These are phyloP conservation scores for Zea luxurians DNA, from an alignment of 176 grass and related monocot species.

Conservation along the genomic window DNA sequence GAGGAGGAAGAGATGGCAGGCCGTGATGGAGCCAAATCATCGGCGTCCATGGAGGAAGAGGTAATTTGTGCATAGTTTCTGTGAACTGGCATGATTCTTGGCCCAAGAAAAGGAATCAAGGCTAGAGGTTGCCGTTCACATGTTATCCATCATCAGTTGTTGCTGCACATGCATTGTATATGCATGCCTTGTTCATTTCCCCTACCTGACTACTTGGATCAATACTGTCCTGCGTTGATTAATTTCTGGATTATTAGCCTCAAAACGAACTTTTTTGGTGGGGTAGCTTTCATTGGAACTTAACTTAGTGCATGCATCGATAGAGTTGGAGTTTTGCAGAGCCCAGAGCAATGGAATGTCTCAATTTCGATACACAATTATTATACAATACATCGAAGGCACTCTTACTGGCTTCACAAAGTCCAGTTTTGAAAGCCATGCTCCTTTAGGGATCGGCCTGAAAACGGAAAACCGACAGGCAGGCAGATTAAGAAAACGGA, in stretches of 20 bases:
- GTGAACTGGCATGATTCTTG: too few relatives aligned
- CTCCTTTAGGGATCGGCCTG: not conserved
- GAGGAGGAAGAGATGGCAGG: constrained; percentile 57
- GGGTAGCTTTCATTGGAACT: not conserved
- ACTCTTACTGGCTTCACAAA: not conserved
- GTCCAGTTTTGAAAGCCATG: not conserved
- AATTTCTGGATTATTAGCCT: not conserved
- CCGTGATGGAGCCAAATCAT: constrained; percentile 46
- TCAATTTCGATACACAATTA: not conserved
- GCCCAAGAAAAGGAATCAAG: too few relatives aligned
- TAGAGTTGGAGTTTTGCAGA: not conserved
- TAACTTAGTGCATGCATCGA: not conserved
- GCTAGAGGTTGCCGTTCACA: too few relatives aligned
- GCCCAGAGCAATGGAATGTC: not conserved
- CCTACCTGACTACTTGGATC: not conserved
- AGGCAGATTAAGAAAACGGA: not conserved
- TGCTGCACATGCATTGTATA: not conserved
- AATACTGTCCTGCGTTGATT: not conserved
- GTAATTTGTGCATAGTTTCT: constrained; percentile 29
- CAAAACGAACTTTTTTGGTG: not conserved
- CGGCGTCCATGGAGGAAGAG: constrained; percentile 60
- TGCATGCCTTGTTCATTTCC: not conserved
- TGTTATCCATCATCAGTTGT: not conserved
- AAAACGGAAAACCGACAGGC: not conserved
- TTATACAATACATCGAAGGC: not conserved